Evolutionary conservation across 1,284 basidiomycete genomes (phyloP).

Genomic region (Golubevia sp.): DNA sequence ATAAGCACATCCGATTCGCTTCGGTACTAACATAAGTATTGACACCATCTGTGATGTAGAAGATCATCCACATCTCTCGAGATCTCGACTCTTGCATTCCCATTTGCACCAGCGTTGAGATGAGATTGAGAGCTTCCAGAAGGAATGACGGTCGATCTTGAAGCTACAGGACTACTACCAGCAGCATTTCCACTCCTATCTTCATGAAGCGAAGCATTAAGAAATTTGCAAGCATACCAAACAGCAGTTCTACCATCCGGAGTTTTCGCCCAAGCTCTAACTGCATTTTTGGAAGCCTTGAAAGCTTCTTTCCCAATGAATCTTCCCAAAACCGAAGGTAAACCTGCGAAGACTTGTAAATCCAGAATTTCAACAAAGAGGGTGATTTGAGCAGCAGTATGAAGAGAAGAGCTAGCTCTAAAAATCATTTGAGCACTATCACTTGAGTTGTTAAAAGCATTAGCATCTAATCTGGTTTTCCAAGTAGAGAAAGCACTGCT

Average conservation of each 20-base stretch:
- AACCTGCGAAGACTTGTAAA: conserved; percentile 34
- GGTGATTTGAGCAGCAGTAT: conserved; percentile 32
- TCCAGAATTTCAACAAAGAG: conserved; percentile 37
- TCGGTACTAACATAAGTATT: conserved; percentile 36
- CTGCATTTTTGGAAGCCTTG: conserved; percentile 23
- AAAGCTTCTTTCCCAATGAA: conserved; percentile 40
- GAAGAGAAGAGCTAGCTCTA: conserved; percentile 28
- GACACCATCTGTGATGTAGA: conserved; percentile 35
- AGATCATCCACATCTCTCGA: conserved; percentile 23
- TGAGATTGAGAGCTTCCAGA: background rate
- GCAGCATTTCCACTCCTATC: background rate
- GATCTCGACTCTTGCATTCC: conserved; percentile 13
- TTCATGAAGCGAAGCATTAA: background rate
- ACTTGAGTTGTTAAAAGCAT: background rate
- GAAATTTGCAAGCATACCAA: background rate
- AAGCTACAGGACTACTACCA: background rate
- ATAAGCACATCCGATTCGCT: no score
- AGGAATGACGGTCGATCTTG: conserved; percentile 34
- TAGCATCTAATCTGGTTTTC: background rate
- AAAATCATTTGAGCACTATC: conserved; percentile 19
- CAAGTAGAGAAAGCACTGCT: background rate
- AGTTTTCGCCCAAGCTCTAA: conserved; percentile 36
- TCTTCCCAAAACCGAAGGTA: conserved; percentile 36
- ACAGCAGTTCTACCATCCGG: conserved; percentile 28
- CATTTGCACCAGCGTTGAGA: background rate